Evolutionary conservation across 768 basidiomycete species (phyloP).

Genomic region (Suillus paluster): DNA sequence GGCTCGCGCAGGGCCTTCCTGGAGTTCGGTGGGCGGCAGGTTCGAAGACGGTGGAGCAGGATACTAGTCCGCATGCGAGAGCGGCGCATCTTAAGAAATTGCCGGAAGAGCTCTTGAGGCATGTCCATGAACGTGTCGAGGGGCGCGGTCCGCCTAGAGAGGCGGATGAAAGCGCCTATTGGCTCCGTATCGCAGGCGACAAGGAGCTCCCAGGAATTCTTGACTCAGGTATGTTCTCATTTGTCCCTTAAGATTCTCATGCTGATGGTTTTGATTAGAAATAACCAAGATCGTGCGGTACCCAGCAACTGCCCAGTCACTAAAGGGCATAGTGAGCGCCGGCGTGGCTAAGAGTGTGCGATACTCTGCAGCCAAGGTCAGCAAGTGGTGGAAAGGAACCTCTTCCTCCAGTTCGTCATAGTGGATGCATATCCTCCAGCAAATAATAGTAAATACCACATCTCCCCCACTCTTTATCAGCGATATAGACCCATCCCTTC

Average conservation of each 20-base stretch:
- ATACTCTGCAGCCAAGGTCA: slow-evolving; percentile 77
- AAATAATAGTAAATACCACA: background rate
- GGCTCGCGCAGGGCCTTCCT: slow-evolving; percentile 75
- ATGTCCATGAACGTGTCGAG: slow-evolving; percentile 48
- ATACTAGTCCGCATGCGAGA: slow-evolving; percentile 66
- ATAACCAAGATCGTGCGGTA: slow-evolving; percentile 77
- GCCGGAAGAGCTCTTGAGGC: slow-evolving; percentile 64
- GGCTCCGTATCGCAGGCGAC: slow-evolving; percentile 73
- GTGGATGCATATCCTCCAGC: background rate
- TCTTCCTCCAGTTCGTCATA: slow-evolving; percentile 16
- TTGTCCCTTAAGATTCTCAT: background rate
- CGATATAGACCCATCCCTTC: background rate
- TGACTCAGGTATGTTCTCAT: slow-evolving; percentile 48
- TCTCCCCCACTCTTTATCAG: background rate
- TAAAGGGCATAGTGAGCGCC: slow-evolving; percentile 87
- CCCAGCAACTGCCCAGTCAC: slow-evolving; percentile 81
- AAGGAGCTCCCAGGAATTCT: slow-evolving; percentile 56
- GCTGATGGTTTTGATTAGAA: slow-evolving; percentile 48
- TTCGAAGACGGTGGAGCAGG: slow-evolving; percentile 68
- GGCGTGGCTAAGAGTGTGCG: slow-evolving; percentile 78
- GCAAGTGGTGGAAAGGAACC: slow-evolving; percentile 76
- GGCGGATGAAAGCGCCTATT: slow-evolving; percentile 76
- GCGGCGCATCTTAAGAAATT: slow-evolving; percentile 79
- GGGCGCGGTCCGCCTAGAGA: slow-evolving; percentile 45
- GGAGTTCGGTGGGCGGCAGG: slow-evolving; percentile 75